Evolutionary conservation across 2,329 filamentous ascomycete species (phyloP).

Genomic region (Geosmithia flava): DNA sequence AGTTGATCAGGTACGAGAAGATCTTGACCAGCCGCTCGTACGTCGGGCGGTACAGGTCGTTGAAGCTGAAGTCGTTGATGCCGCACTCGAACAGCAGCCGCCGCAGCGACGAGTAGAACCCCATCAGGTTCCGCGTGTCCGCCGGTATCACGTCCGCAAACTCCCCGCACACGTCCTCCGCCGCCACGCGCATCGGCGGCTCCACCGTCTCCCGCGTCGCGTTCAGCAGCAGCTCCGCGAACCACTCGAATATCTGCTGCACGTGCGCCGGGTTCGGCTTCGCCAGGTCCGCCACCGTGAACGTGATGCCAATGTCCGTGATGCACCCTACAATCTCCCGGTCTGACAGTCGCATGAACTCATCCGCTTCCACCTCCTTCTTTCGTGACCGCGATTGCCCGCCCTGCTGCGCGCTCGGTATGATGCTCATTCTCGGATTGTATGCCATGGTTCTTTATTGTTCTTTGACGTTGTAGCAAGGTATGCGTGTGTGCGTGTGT

Average conservation of each 20-base stretch:
- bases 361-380: slow-evolving; percentile 47
- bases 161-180: slow-evolving; percentile 75
- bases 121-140: slow-evolving; percentile 90
- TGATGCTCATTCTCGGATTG: slow-evolving; percentile 49
- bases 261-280: slow-evolving; percentile 92
- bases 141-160: slow-evolving; percentile 73
- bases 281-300: slow-evolving; percentile 74
- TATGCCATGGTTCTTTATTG: slow-evolving; percentile 37
- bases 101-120: slow-evolving; percentile 78
- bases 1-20: slow-evolving; percentile 97
- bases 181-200: slow-evolving; percentile 86
- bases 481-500: no score
- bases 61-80: slow-evolving; percentile 86
- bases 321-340: slow-evolving; percentile 93
- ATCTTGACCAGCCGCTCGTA: slow-evolving; percentile 87
- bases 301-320: slow-evolving; percentile 88
- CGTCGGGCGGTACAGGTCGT: slow-evolving; percentile 82
- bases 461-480: no score
- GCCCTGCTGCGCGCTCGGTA: slow-evolving; percentile 36
- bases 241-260: slow-evolving; percentile 97
- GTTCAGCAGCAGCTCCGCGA: slow-evolving; percentile 88
- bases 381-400: slow-evolving; percentile 37
- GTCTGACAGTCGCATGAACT: slow-evolving; percentile 48
- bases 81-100: slow-evolving; percentile 77
- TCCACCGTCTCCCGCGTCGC: slow-evolving; percentile 86